A percentile compares a stretch with the other conserved stretches of the same genome.
Conservation (phyloP, 1,284 basidiomycete species). For the Ceratobasidium sp. region DNA sequence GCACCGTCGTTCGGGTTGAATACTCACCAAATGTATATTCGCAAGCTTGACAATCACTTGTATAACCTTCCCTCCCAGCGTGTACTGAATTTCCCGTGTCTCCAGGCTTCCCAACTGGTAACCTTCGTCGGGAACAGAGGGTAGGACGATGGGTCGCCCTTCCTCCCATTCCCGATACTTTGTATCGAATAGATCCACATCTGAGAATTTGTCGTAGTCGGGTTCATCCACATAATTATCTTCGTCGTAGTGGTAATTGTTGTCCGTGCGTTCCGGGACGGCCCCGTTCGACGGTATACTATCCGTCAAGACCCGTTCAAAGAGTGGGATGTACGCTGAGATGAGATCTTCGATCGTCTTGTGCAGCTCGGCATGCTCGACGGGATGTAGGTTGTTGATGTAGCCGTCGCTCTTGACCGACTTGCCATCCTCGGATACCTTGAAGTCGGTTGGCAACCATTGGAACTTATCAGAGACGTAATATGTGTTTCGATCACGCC, state of each 20-base stretch:
- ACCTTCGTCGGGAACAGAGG: conserved; percentile 37
- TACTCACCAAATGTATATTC: no score
- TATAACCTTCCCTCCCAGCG: conserved; percentile 43
- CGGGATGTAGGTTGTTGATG: no score
- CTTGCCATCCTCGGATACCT: no score
- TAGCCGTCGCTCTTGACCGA: no score
- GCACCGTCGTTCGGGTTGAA: conserved; percentile 56
- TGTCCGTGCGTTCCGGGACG: no score
- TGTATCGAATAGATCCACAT: conserved; percentile 4
- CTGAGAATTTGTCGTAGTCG: not conserved
- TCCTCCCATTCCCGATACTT: conserved; percentile 20
- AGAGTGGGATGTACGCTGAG: conserved; percentile 45
- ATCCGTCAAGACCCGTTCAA: conserved; percentile 47
- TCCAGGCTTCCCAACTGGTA: conserved; percentile 29
- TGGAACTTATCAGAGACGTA: conserved; percentile 44
- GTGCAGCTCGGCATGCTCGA: conserved; percentile 43
- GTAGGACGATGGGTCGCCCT: conserved; percentile 38
- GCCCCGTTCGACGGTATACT: no score
- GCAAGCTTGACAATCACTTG: no score
- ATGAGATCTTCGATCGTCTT: conserved; percentile 42
- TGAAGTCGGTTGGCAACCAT: conserved; percentile 55
- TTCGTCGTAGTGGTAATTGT: not conserved
- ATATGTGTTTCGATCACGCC: not conserved
- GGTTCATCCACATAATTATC: conserved; percentile 2
- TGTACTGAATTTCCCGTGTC: conserved; percentile 41